These are phyloP conservation scores for Kuraishia hungarica DNA, from an alignment of 805 yeast genomes.

Conservation along the genomic window DNA sequence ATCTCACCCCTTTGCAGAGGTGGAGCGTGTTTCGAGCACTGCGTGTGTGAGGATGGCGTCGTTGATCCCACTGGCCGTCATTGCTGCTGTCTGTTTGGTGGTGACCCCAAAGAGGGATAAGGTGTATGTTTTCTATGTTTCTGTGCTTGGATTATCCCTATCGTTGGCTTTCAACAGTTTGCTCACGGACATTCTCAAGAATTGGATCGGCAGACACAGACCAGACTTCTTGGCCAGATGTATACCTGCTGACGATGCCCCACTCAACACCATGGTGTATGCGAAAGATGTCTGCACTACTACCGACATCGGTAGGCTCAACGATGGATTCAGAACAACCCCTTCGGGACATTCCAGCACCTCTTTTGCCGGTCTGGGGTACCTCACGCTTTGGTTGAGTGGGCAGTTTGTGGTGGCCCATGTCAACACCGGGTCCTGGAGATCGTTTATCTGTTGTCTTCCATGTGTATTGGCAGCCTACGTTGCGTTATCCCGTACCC, in stretches of 20 bases:
- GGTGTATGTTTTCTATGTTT: slow-evolving; percentile 50
- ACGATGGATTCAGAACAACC: slow-evolving; percentile 75
- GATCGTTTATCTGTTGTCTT: slow-evolving; percentile 39
- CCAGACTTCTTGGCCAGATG: slow-evolving; percentile 92
- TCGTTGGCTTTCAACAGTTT: slow-evolving; percentile 52
- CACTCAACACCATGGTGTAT: slow-evolving; percentile 41
- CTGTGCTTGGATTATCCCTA: slow-evolving; percentile 57
- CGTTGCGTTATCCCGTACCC: slow-evolving; percentile 80
- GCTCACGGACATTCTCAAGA: slow-evolving; percentile 67
- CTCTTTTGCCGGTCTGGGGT: slow-evolving; percentile 62
- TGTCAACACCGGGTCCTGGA: slow-evolving; percentile 49
- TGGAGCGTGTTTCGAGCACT: slow-evolving; percentile 59
- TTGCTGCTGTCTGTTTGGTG: slow-evolving; percentile 21
- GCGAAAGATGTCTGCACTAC: slow-evolving; percentile 66
- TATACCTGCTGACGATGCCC: slow-evolving; percentile 52
- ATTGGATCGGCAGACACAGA: slow-evolving; percentile 81
- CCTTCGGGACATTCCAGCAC: slow-evolving; percentile 78
- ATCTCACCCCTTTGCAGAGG: slow-evolving; percentile 72
- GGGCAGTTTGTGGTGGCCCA: slow-evolving; percentile 48
- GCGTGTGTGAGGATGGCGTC: slow-evolving; percentile 46
- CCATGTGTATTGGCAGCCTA: slow-evolving; percentile 63
- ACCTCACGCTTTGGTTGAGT: slow-evolving; percentile 51
- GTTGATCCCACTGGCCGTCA: slow-evolving; percentile 36
- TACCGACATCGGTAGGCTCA: slow-evolving; percentile 27
- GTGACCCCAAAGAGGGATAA: slow-evolving; percentile 44